phyloP scores from a whole-genome alignment of 2,329 filamentous ascomycete species.

The Penicillium sp. region DNA sequence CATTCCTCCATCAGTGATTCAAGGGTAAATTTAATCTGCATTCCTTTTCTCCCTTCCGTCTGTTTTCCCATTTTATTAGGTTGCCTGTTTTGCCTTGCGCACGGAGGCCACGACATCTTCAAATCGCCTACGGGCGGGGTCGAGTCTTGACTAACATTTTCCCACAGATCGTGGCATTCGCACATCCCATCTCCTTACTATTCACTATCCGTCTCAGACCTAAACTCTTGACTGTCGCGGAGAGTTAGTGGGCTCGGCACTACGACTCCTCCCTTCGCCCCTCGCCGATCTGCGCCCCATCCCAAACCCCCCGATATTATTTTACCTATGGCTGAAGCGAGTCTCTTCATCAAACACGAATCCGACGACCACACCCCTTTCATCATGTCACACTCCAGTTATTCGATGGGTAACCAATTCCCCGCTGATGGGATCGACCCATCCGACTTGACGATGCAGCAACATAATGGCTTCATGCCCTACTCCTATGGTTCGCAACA shows the following conservation, averaged over 20 bases:
- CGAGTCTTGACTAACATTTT: conserved; percentile 6
- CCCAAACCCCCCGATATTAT: neutral
- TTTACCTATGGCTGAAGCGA: conserved; percentile 52
- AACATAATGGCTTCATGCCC: conserved; percentile 50
- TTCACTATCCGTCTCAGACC: neutral
- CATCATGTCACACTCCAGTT: conserved; percentile 50
- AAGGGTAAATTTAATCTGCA: conserved; percentile 13
- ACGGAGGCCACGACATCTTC: conserved; percentile 7
- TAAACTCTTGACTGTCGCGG: neutral
- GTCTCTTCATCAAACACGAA: conserved; percentile 67
- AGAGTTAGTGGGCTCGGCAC: conserved; percentile 8
- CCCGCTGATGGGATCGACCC: conserved; percentile 71
- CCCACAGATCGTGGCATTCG: neutral
- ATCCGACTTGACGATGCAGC: conserved; percentile 73
- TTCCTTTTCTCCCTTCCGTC: neutral
- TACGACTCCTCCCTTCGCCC: conserved; percentile 8
- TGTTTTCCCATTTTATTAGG: conserved; percentile 8
- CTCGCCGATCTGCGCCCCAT: conserved; percentile 11
- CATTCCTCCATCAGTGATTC: neutral
- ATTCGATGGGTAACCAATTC: conserved; percentile 55
- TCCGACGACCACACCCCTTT: conserved; percentile 60
- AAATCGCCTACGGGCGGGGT: conserved; percentile 8
- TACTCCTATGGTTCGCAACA: conserved; percentile 62
- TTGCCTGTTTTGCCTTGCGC: conserved; percentile 12
- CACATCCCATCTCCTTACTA: neutral